Evolutionary conservation across 352 stramenopile species (phyloP).

Genomic region (Peronospora farinosa): DNA sequence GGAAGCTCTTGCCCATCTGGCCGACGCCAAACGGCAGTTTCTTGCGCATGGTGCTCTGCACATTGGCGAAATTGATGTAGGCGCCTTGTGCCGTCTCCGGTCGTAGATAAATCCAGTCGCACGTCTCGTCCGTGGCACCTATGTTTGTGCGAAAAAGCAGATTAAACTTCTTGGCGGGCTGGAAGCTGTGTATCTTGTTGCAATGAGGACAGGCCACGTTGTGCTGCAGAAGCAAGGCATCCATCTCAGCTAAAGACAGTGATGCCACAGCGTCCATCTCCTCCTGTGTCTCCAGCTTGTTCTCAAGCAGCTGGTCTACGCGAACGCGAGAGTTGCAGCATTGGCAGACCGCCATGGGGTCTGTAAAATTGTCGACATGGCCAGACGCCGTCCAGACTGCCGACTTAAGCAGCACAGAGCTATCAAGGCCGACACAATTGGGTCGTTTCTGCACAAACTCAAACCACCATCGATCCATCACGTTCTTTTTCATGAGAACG

Average conservation of each 20-base stretch:
- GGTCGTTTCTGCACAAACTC: slow-evolving; percentile 92
- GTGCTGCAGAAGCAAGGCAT: slow-evolving; percentile 41
- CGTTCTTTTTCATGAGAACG: slow-evolving; percentile 96
- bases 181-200: slow-evolving; percentile 41
- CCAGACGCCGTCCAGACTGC: slow-evolving; percentile 92
- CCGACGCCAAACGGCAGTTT: slow-evolving; percentile 91
- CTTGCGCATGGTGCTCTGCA: slow-evolving; percentile 86
- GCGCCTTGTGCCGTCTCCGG: slow-evolving; percentile 92
- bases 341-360: slow-evolving; percentile 96
- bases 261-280: slow-evolving; percentile 45
- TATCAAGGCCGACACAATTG: slow-evolving; percentile 94
- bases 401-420: slow-evolving; percentile 93
- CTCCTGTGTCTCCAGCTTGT: slow-evolving; percentile 36
- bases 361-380: slow-evolving; percentile 95
- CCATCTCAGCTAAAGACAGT: slow-evolving; percentile 53
- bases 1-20: slow-evolving; percentile 97
- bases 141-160: slow-evolving; percentile 96
- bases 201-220: slow-evolving; percentile 58
- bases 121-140: slow-evolving; percentile 86
- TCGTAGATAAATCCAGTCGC: slow-evolving; percentile 90
- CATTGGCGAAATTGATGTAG: slow-evolving; percentile 88
- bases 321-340: slow-evolving; percentile 87
- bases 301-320: slow-evolving; percentile 68
- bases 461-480: slow-evolving; percentile 95
- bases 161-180: slow-evolving; percentile 93